Percentiles rank a stretch among this genome's conserved stretches.
phyloP scores from a whole-genome alignment of 2,329 filamentous ascomycete genomes.

The Fusarium kyushuense region DNA sequence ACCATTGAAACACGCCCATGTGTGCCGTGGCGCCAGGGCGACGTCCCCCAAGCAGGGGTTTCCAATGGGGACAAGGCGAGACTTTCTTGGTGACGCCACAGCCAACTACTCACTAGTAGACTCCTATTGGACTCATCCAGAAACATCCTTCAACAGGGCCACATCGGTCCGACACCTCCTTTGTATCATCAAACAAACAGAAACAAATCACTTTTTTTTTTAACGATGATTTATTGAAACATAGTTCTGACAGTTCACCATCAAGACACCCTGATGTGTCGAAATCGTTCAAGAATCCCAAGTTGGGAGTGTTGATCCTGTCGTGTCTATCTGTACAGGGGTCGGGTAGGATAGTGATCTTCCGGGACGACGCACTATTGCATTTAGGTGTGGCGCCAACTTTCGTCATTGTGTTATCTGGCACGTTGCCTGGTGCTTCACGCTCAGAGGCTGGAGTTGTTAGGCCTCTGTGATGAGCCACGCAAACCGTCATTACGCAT shows the following conservation, averaged over 20 bases:
- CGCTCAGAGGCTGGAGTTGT: conserved; percentile 35
- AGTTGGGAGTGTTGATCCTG: conserved; percentile 12
- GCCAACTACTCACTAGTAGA: conserved; percentile 11
- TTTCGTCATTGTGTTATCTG: conserved; percentile 37
- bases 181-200: conserved; percentile 16
- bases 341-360: conserved; percentile 18
- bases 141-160: conserved; percentile 12
- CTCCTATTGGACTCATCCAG: conserved; percentile 15
- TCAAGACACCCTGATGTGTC: conserved; percentile 20
- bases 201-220: conserved; percentile 15
- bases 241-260: conserved; percentile 7
- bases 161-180: conserved; percentile 23
- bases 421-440: conserved; percentile 37
- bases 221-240: conserved; percentile 5
- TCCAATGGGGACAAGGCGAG: background rate
- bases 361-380: conserved; percentile 24
- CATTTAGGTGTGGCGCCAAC: conserved; percentile 35
- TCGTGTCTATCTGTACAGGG: conserved; percentile 17
- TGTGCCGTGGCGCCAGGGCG: conserved; percentile 31
- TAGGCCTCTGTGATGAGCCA: conserved; percentile 19
- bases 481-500: conserved; percentile 19
- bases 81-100: conserved; percentile 29
- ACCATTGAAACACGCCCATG: conserved; percentile 36
- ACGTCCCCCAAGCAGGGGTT: conserved; percentile 17
- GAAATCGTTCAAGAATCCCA: conserved; percentile 16